Conservation (phyloP, 2,329 filamentous ascomycete genomes). For the Nigrospora osmanthi region DNA sequence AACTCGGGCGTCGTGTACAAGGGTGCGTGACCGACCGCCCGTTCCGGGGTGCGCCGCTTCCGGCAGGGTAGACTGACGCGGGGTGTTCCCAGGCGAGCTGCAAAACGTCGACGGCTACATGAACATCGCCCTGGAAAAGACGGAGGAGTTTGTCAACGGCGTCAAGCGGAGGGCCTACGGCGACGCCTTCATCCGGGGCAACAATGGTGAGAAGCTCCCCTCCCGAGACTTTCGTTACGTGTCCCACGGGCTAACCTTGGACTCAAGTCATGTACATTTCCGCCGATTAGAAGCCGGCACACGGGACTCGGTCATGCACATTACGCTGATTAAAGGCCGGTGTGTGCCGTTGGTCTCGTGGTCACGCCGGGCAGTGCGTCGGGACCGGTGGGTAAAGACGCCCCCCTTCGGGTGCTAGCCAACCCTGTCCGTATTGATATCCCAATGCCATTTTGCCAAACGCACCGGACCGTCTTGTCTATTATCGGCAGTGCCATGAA, state of each 20-base stretch:
- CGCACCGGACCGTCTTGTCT: too few species aligned
- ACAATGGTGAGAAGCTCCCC: constrained; percentile 62
- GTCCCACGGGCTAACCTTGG: neutral
- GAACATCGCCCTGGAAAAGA: constrained; percentile 98
- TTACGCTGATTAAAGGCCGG: constrained; percentile 28
- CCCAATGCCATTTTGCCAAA: too few species aligned
- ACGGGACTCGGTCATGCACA: too few species aligned
- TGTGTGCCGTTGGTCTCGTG: too few species aligned
- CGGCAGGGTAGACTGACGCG: neutral
- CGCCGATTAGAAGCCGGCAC: constrained; percentile 35
- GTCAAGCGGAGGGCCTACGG: constrained; percentile 77
- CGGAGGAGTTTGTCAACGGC: constrained; percentile 83
- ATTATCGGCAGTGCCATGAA: neutral
- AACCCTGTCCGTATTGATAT: too few species aligned
- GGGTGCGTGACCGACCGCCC: constrained; percentile 44
- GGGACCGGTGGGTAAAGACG: too few species aligned
- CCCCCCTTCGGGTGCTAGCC: too few species aligned
- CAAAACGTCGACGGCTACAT: constrained; percentile 98
- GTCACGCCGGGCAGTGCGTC: too few species aligned
- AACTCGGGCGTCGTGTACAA: constrained; percentile 99
- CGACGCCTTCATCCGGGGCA: constrained; percentile 91
- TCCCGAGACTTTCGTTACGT: constrained; percentile 8
- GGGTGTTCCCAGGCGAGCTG: constrained; percentile 66
- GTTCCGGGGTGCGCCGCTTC: too few species aligned
- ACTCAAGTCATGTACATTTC: constrained; percentile 64